Conservation (phyloP, 495 filamentous ascomycete genomes). For the Corynascus novoguineensis region DNA sequence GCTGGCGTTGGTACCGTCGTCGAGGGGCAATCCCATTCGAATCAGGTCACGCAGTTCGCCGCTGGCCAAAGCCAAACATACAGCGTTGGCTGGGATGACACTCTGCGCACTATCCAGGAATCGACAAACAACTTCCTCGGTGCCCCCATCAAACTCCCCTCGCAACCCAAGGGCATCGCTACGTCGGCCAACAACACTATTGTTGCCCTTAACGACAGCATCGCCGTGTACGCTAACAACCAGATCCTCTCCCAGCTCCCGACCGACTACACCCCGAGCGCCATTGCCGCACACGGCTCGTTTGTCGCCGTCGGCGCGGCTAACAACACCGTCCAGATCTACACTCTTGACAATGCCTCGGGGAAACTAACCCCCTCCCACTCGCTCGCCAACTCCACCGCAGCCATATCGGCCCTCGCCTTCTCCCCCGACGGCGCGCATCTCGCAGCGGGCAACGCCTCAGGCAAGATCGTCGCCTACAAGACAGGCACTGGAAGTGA, state of each 20-base stretch:
- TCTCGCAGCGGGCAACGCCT: slow-evolving; percentile 75
- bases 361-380: slow-evolving; percentile 39
- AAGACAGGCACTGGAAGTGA: slow-evolving; percentile 37
- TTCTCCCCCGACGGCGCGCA: slow-evolving; percentile 70
- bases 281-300: slow-evolving; percentile 60
- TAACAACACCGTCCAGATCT: slow-evolving; percentile 67
- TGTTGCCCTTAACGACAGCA: slow-evolving; percentile 59
- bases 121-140: slow-evolving; percentile 46
- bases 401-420: slow-evolving; percentile 60
- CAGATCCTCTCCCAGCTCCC: slow-evolving; percentile 45
- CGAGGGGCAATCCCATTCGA: slow-evolving; percentile 73
- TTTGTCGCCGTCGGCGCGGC: slow-evolving; percentile 72
- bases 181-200: slow-evolving; percentile 43
- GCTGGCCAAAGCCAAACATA: slow-evolving; percentile 57
- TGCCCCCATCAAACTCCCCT: slow-evolving; percentile 39
- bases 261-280: slow-evolving; percentile 54
- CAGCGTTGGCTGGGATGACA: slow-evolving; percentile 94
- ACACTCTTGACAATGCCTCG: slow-evolving; percentile 50
- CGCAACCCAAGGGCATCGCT: slow-evolving; percentile 50
- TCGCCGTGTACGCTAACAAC: slow-evolving; percentile 60
- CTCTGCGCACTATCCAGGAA: slow-evolving; percentile 69
- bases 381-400: slow-evolving; percentile 48
- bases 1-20: slow-evolving; percentile 61
- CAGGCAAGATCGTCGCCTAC: slow-evolving; percentile 80
- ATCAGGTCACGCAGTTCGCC: slow-evolving; percentile 74